Conservation (phyloP, 306 rosid genomes). For the Cicer yamashitae region DNA sequence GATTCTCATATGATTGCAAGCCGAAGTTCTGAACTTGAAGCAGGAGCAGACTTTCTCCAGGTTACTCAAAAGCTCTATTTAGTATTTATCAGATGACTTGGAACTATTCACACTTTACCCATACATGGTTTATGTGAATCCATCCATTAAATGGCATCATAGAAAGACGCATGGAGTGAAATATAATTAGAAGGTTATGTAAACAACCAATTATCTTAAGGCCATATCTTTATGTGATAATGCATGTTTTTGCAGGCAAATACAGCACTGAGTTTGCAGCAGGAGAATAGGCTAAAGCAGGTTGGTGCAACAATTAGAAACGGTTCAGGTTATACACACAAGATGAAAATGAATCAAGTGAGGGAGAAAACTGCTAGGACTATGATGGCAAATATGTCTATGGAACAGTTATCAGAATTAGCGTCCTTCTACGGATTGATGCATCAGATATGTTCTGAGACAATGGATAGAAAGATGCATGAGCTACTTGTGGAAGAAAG, state of each 20-base stretch:
- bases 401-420: conserved; percentile 47
- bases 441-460: conserved; percentile 41
- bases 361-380: conserved; percentile 47
- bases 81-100: too few species aligned
- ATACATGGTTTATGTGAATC: conserved; percentile 2
- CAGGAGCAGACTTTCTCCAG: conserved; percentile 48
- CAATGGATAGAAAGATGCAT: conserved; percentile 34
- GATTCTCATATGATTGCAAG: conserved; percentile 8
- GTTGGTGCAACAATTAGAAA: conserved; percentile 50
- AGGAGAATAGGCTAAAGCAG: conserved; percentile 52
- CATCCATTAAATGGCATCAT: background rate
- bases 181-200: too few species aligned
- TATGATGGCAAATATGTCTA: conserved; percentile 44
- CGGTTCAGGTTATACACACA: conserved; percentile 36
- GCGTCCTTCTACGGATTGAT: conserved; percentile 32
- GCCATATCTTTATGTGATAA: background rate
- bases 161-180: too few species aligned
- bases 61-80: conserved; percentile 30
- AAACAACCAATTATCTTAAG: background rate
- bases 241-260: conserved; percentile 35
- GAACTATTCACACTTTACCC: background rate
- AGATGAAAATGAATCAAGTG: conserved; percentile 31
- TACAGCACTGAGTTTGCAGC: conserved; percentile 45
- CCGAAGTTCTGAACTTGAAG: conserved; percentile 39
- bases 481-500: conserved; percentile 35